phyloP scores from a whole-genome alignment of 352 stramenopile genomes.

The Phytopythium helicoides region DNA sequence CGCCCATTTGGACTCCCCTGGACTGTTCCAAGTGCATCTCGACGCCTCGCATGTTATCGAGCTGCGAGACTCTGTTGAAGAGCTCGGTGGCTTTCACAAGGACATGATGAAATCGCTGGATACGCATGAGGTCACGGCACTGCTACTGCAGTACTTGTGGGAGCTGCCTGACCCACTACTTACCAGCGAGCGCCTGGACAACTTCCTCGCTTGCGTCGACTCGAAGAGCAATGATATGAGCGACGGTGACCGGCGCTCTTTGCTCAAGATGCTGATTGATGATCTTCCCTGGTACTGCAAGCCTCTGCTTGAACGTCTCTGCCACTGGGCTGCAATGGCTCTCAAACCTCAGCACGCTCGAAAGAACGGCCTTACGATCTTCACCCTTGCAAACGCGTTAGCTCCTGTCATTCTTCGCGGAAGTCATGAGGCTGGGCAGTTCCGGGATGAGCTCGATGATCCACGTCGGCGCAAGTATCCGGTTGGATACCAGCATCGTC shows the following conservation, averaged over 20 bases:
- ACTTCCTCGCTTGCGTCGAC: slow-evolving; percentile 58
- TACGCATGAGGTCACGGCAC: slow-evolving; percentile 72
- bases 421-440: slow-evolving; percentile 38
- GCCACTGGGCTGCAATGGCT: slow-evolving; percentile 58
- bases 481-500: slow-evolving; percentile 56
- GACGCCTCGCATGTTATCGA: slow-evolving; percentile 76
- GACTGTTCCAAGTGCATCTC: slow-evolving; percentile 80
- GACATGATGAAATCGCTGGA: slow-evolving; percentile 69
- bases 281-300: slow-evolving; percentile 82
- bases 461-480: slow-evolving; percentile 66
- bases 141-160: slow-evolving; percentile 83
- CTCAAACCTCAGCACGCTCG: slow-evolving; percentile 54
- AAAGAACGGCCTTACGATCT: slow-evolving; percentile 71
- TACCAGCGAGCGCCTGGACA: slow-evolving; percentile 66
- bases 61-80: slow-evolving; percentile 77
- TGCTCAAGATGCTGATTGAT: slow-evolving; percentile 73
- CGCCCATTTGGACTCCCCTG: slow-evolving; percentile 68
- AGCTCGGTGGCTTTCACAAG: slow-evolving; percentile 78
- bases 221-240: slow-evolving; percentile 28
- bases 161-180: slow-evolving; percentile 77
- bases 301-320: slow-evolving; percentile 68
- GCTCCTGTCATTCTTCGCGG: slow-evolving; percentile 64
- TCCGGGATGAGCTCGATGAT: slow-evolving; percentile 73
- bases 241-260: slow-evolving; percentile 49
- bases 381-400: slow-evolving; percentile 58